phyloP scores from a whole-genome alignment of 2,329 filamentous ascomycete genomes.

The Capronia epimyces region DNA sequence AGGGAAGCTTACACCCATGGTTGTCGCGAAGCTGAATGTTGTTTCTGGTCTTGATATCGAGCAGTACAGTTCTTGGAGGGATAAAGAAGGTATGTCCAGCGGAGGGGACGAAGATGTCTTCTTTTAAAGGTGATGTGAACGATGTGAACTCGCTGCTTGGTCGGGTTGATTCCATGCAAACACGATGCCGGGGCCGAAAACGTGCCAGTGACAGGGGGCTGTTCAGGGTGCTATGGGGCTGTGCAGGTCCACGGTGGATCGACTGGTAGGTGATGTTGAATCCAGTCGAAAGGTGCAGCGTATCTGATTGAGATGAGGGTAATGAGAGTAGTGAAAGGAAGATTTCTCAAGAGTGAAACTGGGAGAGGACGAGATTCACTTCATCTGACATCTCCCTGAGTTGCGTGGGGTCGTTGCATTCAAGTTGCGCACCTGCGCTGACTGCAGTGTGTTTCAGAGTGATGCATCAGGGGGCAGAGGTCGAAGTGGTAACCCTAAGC shows the following conservation, averaged over 20 bases:
- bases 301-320: not conserved
- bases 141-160: not conserved
- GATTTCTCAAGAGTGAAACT: too few relatives aligned
- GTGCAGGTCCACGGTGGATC: conserved; percentile 1
- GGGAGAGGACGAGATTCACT: too few relatives aligned
- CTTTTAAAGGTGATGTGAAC: not conserved
- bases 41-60: not conserved
- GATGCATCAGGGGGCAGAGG: too few relatives aligned
- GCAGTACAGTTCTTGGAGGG: not conserved
- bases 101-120: not conserved
- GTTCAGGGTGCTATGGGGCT: not conserved
- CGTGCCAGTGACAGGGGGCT: not conserved
- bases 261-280: not conserved
- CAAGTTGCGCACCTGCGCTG: not conserved
- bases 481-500: not conserved
- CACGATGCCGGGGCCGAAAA: not conserved
- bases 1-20: conserved; percentile 28
- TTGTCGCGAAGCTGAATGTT: not conserved
- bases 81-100: not conserved
- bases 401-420: too few relatives aligned
- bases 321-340: not conserved
- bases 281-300: not conserved
- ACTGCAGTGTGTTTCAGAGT: not conserved
- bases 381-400: not conserved
- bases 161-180: not conserved